phyloP scores from a whole-genome alignment of 495 filamentous ascomycete species.

The Astrocystis sublimbata region DNA sequence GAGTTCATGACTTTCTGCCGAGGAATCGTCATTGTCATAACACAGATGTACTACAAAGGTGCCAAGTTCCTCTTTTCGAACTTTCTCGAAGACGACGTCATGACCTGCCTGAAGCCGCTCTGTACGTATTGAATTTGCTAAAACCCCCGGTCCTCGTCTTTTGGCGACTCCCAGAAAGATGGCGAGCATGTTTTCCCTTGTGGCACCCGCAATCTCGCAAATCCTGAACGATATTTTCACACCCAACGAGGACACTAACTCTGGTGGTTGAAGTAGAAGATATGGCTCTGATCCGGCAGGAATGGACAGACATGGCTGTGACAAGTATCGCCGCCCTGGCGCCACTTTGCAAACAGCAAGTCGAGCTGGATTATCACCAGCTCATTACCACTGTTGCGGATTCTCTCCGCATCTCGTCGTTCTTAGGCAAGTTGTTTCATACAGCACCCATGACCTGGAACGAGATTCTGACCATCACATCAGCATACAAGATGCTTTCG shows the following conservation, averaged over 20 bases:
- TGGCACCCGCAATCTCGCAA: too few species aligned
- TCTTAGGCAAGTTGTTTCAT: conserved; percentile 24
- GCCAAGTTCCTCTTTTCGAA: conserved; percentile 50
- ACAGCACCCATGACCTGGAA: background rate
- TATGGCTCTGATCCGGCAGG: conserved; percentile 34
- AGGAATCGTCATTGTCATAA: conserved; percentile 56
- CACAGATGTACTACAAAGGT: conserved; percentile 47
- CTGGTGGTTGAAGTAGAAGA: too few species aligned
- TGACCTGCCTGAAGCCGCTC: conserved; percentile 36
- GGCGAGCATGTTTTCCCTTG: too few species aligned
- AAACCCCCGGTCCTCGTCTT: too few species aligned
- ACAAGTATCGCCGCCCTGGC: conserved; percentile 36
- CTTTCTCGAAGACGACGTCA: conserved; percentile 34
- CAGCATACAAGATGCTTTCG: conserved; percentile 42
- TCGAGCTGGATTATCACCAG: conserved; percentile 39
- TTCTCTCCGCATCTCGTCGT: conserved; percentile 35
- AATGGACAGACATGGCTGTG: conserved; percentile 41
- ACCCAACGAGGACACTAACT: too few species aligned
- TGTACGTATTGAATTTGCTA: too few species aligned
- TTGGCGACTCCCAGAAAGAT: too few species aligned
- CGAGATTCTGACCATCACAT: background rate
- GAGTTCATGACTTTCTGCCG: conserved; percentile 66
- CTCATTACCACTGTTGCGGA: conserved; percentile 35
- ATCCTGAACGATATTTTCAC: too few species aligned
- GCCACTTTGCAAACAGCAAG: conserved; percentile 32